Conservation (phyloP, 495 filamentous ascomycete genomes). For the Penicillium odoratum region DNA sequence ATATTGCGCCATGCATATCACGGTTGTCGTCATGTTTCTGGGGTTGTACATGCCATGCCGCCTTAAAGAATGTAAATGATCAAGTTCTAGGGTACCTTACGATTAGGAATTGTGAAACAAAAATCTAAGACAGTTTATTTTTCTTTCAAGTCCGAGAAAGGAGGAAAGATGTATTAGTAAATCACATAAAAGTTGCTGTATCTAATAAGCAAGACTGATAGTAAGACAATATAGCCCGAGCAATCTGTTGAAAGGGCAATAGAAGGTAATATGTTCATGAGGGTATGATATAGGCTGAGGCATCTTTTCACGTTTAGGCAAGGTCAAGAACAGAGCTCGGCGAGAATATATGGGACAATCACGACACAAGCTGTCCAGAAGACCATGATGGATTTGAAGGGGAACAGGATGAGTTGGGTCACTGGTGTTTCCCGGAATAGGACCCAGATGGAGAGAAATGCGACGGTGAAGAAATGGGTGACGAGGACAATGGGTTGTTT, state of each 20-base stretch:
- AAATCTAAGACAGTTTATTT: neutral
- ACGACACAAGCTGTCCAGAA: conserved; percentile 88
- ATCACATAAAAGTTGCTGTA: conserved; percentile 18
- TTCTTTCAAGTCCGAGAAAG: neutral
- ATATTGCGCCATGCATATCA: conserved; percentile 18
- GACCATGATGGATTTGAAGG: conserved; percentile 63
- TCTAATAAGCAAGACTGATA: conserved; percentile 2
- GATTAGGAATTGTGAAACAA: no score
- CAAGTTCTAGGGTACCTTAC: neutral
- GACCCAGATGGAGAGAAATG: conserved; percentile 84
- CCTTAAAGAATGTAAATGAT: neutral
- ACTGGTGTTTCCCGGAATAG: conserved; percentile 58
- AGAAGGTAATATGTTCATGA: conserved; percentile 9
- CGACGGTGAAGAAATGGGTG: conserved; percentile 92
- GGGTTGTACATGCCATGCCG: neutral
- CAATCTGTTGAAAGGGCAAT: conserved; percentile 11
- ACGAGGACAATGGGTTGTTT: conserved; percentile 75
- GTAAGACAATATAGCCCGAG: conserved; percentile 6
- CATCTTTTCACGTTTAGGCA: neutral
- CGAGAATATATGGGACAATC: conserved; percentile 76
- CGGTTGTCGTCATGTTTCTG: conserved; percentile 14
- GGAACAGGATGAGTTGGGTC: conserved; percentile 58
- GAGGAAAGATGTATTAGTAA: conserved; percentile 6
- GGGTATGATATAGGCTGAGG: neutral
- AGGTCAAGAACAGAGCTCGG: conserved; percentile 23